Percentiles rank a stretch among this genome's conserved stretches.
Conservation (phyloP, 2,329 filamentous ascomycete genomes). For the Calonectria fujianensis region DNA sequence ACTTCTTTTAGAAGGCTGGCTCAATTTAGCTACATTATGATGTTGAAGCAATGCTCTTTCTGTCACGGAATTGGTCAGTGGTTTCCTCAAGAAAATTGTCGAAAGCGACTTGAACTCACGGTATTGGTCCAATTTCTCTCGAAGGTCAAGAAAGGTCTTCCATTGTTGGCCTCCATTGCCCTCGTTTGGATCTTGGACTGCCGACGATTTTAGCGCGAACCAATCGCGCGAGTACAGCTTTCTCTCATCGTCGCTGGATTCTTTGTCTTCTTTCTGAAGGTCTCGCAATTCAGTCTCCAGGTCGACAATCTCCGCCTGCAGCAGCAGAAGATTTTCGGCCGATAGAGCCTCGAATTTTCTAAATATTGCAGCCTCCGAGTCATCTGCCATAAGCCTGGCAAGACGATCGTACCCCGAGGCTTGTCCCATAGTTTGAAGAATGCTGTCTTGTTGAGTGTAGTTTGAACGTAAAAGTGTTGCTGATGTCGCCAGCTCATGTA, state of each 20-base stretch:
- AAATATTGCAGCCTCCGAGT: neutral
- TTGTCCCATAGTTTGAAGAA: neutral
- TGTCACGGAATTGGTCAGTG: neutral
- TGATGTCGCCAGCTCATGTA: neutral
- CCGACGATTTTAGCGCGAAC: neutral
- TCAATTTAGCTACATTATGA: neutral
- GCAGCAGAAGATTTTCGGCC: conserved; percentile 5
- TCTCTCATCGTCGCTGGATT: neutral
- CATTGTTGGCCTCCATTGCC: neutral
- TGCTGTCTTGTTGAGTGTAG: too few species aligned
- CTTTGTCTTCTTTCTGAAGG: neutral
- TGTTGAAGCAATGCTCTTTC: neutral
- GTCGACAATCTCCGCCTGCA: conserved; percentile 2
- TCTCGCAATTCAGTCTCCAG: neutral
- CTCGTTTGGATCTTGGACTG: neutral
- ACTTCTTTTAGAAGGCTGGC: neutral
- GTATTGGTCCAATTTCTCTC: neutral
- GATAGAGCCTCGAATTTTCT: neutral
- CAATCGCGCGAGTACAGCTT: neutral
- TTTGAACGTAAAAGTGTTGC: neutral
- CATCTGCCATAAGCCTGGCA: neutral
- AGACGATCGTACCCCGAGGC: neutral
- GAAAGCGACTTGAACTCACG: neutral
- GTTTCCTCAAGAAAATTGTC: neutral
- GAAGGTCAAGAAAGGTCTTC: neutral